Conservation (phyloP, 148 eudicot species). For the Camellia japonica region DNA sequence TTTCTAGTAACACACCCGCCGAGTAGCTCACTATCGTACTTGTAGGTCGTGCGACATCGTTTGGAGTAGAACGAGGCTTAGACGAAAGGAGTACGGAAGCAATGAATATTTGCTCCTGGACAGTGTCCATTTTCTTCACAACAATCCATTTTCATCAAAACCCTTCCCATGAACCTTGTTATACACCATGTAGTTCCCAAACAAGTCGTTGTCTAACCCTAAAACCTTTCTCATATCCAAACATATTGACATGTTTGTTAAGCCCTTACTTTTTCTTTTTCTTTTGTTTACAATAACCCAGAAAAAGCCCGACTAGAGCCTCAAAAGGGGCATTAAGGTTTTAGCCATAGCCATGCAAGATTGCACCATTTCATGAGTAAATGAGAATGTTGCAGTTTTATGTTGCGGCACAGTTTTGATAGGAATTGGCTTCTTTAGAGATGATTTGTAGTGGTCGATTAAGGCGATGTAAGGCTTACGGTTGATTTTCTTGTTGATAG, state of each 20-base stretch:
- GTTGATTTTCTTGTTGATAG: not conserved
- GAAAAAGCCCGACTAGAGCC: conserved; percentile 43
- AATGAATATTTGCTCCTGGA: too few species aligned
- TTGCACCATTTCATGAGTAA: conserved; percentile 41
- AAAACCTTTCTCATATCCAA: conserved; percentile 42
- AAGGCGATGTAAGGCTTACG: conserved; percentile 25
- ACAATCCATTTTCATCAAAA: conserved; percentile 23
- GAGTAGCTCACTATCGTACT: too few species aligned
- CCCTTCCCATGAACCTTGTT: conserved; percentile 32
- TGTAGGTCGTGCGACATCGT: too few species aligned
- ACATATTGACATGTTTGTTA: conserved; percentile 52
- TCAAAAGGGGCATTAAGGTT: conserved; percentile 29
- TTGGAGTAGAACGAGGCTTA: too few species aligned
- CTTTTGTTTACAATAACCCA: conserved; percentile 53
- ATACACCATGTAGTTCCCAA: conserved; percentile 68
- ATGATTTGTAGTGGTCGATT: conserved; percentile 45
- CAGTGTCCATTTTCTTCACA: conserved; percentile 31
- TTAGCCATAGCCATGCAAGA: conserved; percentile 39
- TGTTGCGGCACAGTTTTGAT: not conserved
- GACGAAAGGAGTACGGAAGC: too few species aligned
- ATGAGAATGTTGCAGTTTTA: conserved; percentile 37
- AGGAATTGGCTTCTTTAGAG: conserved; percentile 19
- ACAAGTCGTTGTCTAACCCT: conserved; percentile 53
- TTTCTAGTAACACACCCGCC: too few species aligned
- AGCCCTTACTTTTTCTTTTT: conserved; percentile 33